These are phyloP conservation scores for Salix dunnii DNA, from an alignment of 345 rosid species.

Conservation along the genomic window DNA sequence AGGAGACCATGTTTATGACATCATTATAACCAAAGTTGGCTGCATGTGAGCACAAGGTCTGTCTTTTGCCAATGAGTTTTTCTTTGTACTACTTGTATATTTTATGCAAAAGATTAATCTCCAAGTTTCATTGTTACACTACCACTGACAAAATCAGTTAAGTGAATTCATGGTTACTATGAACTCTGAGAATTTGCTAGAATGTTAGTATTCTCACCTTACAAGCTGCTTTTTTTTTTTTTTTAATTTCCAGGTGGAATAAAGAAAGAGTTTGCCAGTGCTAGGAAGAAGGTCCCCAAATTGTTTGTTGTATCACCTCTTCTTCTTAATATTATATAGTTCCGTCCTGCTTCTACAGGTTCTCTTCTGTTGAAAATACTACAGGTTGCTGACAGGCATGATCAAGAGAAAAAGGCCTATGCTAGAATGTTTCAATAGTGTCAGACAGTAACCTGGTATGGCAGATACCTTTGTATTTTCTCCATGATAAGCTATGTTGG, in stretches of 20 bases:
- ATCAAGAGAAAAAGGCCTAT: conserved; percentile 33
- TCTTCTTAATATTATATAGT: not conserved
- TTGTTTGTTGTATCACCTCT: not conserved
- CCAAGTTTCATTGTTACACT: not conserved
- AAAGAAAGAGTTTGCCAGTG: conserved; percentile 32
- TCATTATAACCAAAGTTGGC: not conserved
- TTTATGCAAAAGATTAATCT: too few species aligned
- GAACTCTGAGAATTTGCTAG: not conserved
- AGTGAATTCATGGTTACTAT: not conserved
- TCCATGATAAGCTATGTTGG: not conserved
- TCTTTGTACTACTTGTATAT: too few species aligned
- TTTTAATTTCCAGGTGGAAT: conserved; percentile 25
- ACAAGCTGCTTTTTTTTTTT: not conserved
- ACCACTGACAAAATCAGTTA: not conserved
- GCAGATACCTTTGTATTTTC: not conserved
- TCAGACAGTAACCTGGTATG: conserved; percentile 8
- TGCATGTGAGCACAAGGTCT: not conserved
- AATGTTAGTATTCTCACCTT: not conserved
- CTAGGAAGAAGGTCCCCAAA: conserved; percentile 30
- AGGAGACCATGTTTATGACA: not conserved
- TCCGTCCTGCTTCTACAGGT: not conserved
- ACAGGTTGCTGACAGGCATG: conserved; percentile 33
- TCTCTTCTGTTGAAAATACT: not conserved
- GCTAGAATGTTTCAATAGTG: conserved; percentile 38
- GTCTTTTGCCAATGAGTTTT: not conserved